phyloP scores from a whole-genome alignment of 192 early-diverging fungal species.

The Coemansia erecta region DNA sequence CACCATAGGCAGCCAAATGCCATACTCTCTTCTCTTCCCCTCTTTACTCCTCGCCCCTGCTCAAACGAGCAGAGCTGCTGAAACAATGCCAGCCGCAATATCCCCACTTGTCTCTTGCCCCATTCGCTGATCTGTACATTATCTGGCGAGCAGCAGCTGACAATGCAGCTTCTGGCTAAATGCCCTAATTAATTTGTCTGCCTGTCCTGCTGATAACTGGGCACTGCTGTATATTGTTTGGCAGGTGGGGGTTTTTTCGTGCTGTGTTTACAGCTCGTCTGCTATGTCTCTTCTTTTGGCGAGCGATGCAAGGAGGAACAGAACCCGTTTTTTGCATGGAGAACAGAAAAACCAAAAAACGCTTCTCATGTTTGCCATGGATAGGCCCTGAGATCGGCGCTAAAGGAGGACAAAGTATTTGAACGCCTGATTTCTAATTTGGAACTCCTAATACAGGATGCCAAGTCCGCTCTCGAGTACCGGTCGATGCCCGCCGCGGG shows the following conservation, averaged over 20 bases:
- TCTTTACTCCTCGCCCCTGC: neutral
- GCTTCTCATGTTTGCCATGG: slow-evolving; percentile 49
- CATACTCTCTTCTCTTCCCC: slow-evolving; percentile 1
- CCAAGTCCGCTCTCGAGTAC: slow-evolving; percentile 51
- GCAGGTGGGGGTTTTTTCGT: too few relatives aligned
- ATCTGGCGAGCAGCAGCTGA: too few relatives aligned
- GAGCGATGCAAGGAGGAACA: slow-evolving; percentile 1
- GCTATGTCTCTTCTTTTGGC: neutral
- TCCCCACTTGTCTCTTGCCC: too few relatives aligned
- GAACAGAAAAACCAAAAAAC: slow-evolving; percentile 13
- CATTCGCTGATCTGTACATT: too few relatives aligned
- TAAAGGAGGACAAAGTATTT: slow-evolving; percentile 55
- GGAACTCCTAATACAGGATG: slow-evolving; percentile 56
- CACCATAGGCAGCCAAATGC: slow-evolving; percentile 1
- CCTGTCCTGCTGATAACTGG: too few relatives aligned
- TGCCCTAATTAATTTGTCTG: too few relatives aligned
- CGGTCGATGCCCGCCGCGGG: slow-evolving; percentile 48
- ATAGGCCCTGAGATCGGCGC: slow-evolving; percentile 54
- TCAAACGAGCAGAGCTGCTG: too few relatives aligned
- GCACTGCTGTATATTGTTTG: too few relatives aligned
- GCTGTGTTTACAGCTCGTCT: too few relatives aligned
- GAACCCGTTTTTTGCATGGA: slow-evolving; percentile 9
- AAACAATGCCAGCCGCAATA: too few relatives aligned
- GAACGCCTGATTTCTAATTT: slow-evolving; percentile 56
- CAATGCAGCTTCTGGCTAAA: too few relatives aligned